Base-by-base conservation (phyloP, 495 filamentous ascomycete genomes). In the Mycothermus thermophilus region DNA sequence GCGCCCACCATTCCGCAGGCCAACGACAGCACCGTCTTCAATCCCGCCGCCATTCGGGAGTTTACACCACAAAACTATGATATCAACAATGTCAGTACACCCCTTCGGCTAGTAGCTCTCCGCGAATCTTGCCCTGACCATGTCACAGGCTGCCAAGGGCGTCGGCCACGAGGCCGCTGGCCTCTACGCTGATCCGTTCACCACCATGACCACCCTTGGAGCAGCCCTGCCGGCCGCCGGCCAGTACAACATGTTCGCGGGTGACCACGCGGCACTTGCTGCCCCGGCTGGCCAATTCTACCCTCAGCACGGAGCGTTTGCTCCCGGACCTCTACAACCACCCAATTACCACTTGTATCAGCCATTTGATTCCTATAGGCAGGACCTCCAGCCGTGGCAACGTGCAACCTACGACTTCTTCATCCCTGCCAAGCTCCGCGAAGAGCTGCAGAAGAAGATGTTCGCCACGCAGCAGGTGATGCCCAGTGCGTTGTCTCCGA, bases 291-390 rank as follows among this genome's bases (percentile, higher is more conserved):
- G 64, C 4, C 61, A 59, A 12, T 84, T 72, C 46, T 70, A 54
- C 34, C 35, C 50, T 5, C 35, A 55, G 3, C 60, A 60, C 22
- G 55, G 47, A 22, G 42, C 55, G 0, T 60, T 47, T n/a, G 46
- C 74, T 38, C 42, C 65, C 10, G 51, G 65, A 3, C 63, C 69
- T 2, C 47, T 59, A 62, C 84, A 87, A 48, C 83, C 82, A 67
- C 77, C 83, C 34, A 74, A 90, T 65, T 93, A 94, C 52, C 88
- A 96, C 60, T 72, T 93, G 5, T 97, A 96, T 51, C 81, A 84
- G 14, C 84, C 86, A 1, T 66, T 82, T 40, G 83, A 83, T n/a
- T 75, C 84, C 6, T 77, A 86, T 48, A 75, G 73, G 39, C 76
- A 84, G 48, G 81, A 79, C 40, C 64, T 85, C 10, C 65, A 79